Evolutionary conservation across 352 stramenopile genomes (phyloP).

Genomic region (Globisporangium uncinulatum): DNA sequence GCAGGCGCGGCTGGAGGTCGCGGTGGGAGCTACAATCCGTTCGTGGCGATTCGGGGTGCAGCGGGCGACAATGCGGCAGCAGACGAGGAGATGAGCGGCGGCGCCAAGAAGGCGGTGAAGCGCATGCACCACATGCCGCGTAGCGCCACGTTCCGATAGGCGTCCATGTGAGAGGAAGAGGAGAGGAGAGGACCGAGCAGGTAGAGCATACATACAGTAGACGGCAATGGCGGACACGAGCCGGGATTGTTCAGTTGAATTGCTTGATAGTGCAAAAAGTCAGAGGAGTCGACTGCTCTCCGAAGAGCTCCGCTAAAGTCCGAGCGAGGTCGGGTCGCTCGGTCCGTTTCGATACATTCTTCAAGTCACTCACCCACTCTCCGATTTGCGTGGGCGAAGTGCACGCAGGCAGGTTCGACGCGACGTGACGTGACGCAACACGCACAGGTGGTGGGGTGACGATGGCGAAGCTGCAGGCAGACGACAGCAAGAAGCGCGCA

Average conservation of each 20-base stretch:
- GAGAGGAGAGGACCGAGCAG: background rate
- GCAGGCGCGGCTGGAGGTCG: conserved; percentile 24
- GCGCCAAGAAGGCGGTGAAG: conserved; percentile 49
- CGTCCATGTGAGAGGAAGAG: background rate
- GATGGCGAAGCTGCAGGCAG: conserved; percentile 6
- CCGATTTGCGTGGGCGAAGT: background rate
- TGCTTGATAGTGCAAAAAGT: too few relatives aligned
- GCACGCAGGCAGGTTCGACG: background rate
- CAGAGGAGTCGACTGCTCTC: too few relatives aligned
- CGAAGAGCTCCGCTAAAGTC: too few relatives aligned
- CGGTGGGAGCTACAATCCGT: conserved; percentile 67
- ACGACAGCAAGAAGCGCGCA: background rate
- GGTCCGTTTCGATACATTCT: background rate
- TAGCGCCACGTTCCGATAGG: conserved; percentile 80
- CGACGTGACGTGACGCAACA: too few relatives aligned
- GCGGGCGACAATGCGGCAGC: conserved; percentile 13
- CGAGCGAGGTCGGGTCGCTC: too few relatives aligned
- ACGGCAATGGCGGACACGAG: background rate
- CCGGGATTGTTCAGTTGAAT: too few relatives aligned
- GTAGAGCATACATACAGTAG: background rate
- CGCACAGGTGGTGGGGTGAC: background rate
- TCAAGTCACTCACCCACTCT: background rate
- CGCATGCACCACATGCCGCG: conserved; percentile 81
- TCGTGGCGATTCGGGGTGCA: conserved; percentile 48
- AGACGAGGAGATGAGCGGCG: conserved; percentile 17